Evolutionary conservation across 345 rosid genomes (phyloP), one percentile per base, ranked within the genome.

Genomic region (Nephelium lappaceum): DNA sequence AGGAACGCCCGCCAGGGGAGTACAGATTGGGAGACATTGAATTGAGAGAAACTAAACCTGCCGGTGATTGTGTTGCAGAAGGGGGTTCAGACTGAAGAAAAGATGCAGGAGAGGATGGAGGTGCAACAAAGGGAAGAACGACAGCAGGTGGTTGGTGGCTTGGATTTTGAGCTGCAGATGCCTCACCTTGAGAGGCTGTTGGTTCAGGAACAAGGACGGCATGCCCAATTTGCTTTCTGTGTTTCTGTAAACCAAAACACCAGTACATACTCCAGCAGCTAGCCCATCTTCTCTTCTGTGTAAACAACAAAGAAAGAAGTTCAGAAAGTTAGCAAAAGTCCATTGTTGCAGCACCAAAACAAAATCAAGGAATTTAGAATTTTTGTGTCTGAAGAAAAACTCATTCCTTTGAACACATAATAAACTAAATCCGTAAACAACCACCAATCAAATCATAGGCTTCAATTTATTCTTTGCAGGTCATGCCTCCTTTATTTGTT

Each of bases 21-120:
- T 84, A 88, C 91, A 88, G 88, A 65, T 76, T 88, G 63, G 88
- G 92, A 42, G 96, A 92, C 16, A 85, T 67, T 39, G 97, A 89
- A 58, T 90, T 86, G 74, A 84, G 77, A 47, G 95, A 88, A 73
- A 94, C 55, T 73, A 87, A 31, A 36, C 93, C 94, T n/a, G 86
- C 88, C 3, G 99, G 98, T 18, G 99, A 96, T 10, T 96, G 99
- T 5, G 91, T 79, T 3, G 84, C 94, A 39, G 98, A 96, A 71
- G 95, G 89, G 65, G 98, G 98, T 45, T 91, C 99, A 61, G 98
- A 96, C 74, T 88, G 99, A 80, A 93, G 83, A 85, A 96, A 96
- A 11, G 99, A 94, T 65, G 93, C 98, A 14, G 98, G 99, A 76
- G 99, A 96, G 38, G 99, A 96, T 21, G 99, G 98, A 25, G 99